These are phyloP conservation scores for Penicillium sp. DNA, from an alignment of 2,329 filamentous ascomycete genomes.

Conservation along the genomic window DNA sequence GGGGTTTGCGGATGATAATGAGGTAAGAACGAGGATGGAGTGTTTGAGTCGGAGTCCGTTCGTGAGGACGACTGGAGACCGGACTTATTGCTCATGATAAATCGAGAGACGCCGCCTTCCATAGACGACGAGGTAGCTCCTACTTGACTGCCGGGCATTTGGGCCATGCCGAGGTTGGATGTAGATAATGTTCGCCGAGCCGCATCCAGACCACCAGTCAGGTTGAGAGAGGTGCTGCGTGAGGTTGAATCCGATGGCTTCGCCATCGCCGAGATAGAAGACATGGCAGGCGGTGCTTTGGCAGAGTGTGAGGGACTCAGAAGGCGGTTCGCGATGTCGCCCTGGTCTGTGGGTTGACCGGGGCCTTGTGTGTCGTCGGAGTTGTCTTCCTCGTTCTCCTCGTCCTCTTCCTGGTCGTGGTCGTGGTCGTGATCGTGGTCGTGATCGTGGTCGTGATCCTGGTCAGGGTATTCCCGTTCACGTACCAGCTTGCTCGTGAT, in stretches of 20 bases:
- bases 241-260: slow-evolving; percentile 43
- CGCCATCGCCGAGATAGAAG: slow-evolving; percentile 52
- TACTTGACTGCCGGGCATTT: slow-evolving; percentile 36
- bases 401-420: slow-evolving; percentile 20
- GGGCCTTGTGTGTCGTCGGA: slow-evolving; percentile 27
- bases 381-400: slow-evolving; percentile 24
- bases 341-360: slow-evolving; percentile 34
- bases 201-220: slow-evolving; percentile 39
- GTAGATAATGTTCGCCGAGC: slow-evolving; percentile 38
- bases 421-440: slow-evolving; percentile 25
- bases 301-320: slow-evolving; percentile 46
- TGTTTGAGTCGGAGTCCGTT: slow-evolving; percentile 50
- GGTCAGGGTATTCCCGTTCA: slow-evolving; percentile 25
- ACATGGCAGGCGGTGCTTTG: slow-evolving; percentile 53
- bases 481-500: slow-evolving; percentile 38
- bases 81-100: slow-evolving; percentile 44
- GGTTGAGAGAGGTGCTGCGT: slow-evolving; percentile 43
- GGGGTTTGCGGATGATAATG: slow-evolving; percentile 53
- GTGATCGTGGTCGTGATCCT: slow-evolving; percentile 29
- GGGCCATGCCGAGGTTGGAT: slow-evolving; percentile 33
- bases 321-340: slow-evolving; percentile 44
- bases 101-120: slow-evolving; percentile 52
- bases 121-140: slow-evolving; percentile 52
- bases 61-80: slow-evolving; percentile 38
- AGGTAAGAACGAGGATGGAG: slow-evolving; percentile 52